Evolutionary conservation across 139 green algal species (phyloP).

Genomic region (Monoraphidium neglectum): DNA sequence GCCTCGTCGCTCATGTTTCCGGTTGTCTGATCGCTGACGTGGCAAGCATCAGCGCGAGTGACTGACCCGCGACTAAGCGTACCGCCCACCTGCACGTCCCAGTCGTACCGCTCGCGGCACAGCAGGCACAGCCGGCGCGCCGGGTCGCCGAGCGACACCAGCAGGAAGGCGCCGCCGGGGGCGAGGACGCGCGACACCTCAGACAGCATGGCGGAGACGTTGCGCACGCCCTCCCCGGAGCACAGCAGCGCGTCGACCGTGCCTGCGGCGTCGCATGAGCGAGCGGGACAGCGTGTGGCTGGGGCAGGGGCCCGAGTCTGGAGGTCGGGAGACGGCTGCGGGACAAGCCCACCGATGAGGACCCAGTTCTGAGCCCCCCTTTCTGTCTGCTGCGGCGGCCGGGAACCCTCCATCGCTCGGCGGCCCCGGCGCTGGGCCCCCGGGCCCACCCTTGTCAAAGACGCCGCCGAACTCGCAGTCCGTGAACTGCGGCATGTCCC

Average conservation of each 20-base stretch:
- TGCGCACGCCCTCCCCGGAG: conserved; percentile 25
- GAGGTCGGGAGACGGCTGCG: no score
- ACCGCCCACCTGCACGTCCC: conserved; percentile 42
- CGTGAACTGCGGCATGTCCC: conserved; percentile 32
- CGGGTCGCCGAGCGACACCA: conserved; percentile 42
- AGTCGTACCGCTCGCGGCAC: conserved; percentile 17
- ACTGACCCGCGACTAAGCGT: no score
- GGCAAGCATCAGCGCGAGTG: conserved; percentile 27
- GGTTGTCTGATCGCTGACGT: neutral
- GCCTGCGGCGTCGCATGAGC: conserved; percentile 15
- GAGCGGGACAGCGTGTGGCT: no score
- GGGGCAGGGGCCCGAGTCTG: no score
- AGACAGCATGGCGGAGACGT: conserved; percentile 32
- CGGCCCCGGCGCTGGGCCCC: no score
- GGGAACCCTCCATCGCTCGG: no score
- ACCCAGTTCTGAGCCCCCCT: no score
- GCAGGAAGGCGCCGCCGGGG: conserved; percentile 44
- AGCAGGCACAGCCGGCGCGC: conserved; percentile 36
- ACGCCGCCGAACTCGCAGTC: conserved; percentile 47
- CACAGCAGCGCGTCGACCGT: conserved; percentile 52
- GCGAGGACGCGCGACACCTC: conserved; percentile 19
- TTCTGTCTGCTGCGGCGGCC: no score
- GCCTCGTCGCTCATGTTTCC: no score
- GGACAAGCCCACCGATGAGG: no score
- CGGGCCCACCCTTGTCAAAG: conserved; percentile 42